These are phyloP conservation scores for Pythium biforme DNA, from an alignment of 352 stramenopile genomes.

Conservation along the genomic window DNA sequence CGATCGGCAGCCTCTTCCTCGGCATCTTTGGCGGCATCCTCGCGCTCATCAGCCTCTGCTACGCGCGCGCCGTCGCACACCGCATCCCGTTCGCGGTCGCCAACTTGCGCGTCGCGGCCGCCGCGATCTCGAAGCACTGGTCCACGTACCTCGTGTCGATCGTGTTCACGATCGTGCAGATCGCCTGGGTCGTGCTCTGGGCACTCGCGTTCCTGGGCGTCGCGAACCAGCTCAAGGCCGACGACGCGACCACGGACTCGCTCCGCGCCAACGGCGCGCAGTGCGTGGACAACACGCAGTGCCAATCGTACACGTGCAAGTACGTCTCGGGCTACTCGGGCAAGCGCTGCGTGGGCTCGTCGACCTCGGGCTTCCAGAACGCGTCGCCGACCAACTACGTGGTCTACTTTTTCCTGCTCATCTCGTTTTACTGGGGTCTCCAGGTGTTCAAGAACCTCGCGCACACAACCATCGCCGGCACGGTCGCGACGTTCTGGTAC, in stretches of 20 bases:
- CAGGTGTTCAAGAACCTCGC: constrained; percentile 92
- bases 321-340: background rate
- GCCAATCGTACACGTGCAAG: constrained; percentile 40
- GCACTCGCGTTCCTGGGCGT: constrained; percentile 84
- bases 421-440: constrained; percentile 95
- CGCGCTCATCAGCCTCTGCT: constrained; percentile 78
- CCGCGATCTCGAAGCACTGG: constrained; percentile 88
- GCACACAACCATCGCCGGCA: constrained; percentile 91
- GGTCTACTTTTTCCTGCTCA: constrained; percentile 80
- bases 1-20: constrained; percentile 66
- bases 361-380: constrained; percentile 37
- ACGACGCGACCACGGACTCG: constrained; percentile 22
- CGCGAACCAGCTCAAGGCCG: constrained; percentile 64
- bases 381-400: constrained; percentile 36
- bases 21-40: constrained; percentile 64
- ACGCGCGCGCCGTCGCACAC: constrained; percentile 80
- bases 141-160: constrained; percentile 88
- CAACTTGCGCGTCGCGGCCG: constrained; percentile 88
- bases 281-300: constrained; percentile 36
- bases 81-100: constrained; percentile 93
- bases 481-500: constrained; percentile 96
- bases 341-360: constrained; percentile 26
- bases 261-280: constrained; percentile 12
- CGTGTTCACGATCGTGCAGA: constrained; percentile 85
- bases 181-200: constrained; percentile 91